phyloP scores from a whole-genome alignment of 495 filamentous ascomycete genomes.

The Penicillium herquei region DNA sequence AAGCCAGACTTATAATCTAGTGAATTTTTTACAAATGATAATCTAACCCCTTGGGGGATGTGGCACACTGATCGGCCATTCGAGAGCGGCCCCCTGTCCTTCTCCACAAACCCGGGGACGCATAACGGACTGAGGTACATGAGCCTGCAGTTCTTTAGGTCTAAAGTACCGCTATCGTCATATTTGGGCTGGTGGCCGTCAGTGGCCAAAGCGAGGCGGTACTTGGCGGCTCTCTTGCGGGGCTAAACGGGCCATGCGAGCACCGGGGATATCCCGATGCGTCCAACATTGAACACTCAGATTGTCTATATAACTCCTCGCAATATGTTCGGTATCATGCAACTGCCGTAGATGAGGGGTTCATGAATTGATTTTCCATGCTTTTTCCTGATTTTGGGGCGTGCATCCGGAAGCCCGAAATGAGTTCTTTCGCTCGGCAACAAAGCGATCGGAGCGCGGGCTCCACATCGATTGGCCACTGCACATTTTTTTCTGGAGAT shows the following conservation, averaged over 20 bases:
- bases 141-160: background rate
- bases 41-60: slow-evolving; percentile 7
- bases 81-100: slow-evolving; percentile 3
- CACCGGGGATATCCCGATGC: background rate
- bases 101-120: slow-evolving; percentile 13
- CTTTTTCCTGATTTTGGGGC: slow-evolving; percentile 10
- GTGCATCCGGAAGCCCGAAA: slow-evolving; percentile 8
- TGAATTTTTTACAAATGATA: slow-evolving; percentile 2
- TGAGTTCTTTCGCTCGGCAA: slow-evolving; percentile 6
- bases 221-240: slow-evolving; percentile 6
- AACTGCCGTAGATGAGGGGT: background rate
- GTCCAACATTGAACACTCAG: background rate
- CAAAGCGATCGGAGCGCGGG: slow-evolving; percentile 4
- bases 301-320: background rate
- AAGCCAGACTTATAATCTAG: background rate
- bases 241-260: slow-evolving; percentile 2
- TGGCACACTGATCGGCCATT: slow-evolving; percentile 5
- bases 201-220: background rate
- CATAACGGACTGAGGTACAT: slow-evolving; percentile 2
- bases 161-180: background rate
- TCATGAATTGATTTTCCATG: background rate
- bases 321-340: too few species aligned
- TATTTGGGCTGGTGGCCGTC: background rate
- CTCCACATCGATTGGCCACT: slow-evolving; percentile 12
- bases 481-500: slow-evolving; percentile 10